Base-by-base conservation (phyloP, 2,329 filamentous ascomycete genomes). In the Leptographium galeiforme region DNA sequence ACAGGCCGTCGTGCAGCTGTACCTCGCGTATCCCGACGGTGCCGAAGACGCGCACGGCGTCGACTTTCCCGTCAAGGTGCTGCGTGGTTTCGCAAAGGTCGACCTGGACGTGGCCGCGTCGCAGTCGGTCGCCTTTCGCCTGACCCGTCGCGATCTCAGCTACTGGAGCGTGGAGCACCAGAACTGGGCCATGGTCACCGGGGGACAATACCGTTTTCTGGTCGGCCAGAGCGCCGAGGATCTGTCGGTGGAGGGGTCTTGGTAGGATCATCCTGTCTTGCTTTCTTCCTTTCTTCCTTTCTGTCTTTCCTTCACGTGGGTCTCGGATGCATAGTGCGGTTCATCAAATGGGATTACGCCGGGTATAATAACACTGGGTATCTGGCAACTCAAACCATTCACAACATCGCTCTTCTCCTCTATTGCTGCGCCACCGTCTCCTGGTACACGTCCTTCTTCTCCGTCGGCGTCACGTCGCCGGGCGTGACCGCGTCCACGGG, bases 11-110 rank as follows among this genome's bases (percentile, higher is more conserved):
- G 63, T 70, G 34, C 74, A 77, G 63, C 63, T 77, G 44, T 77
- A 77, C 58, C 48, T 76, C 18, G 57, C 64, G 16, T 74, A 74
- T 48, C 73, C 73, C 0, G 55, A 63, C 25, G 55, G 38, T 3
- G 54, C 54, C 2, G 53, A 13, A 3, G 55, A 58, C 51, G 30
- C 50, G 36, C 48, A 18, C 0, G 52, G 47, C 6, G 53, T 59
- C 2, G 58, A 59, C 19, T 60, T 58, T 32, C 58, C 58, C 6
- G 66, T 81, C 2, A 75, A 75, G 53, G 80, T 82, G n/a, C 72
- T 89, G 19, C 77, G 86, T 14, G 84, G 84, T 34, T 89, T 89
- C 62, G 81, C 84, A 57, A 89, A 89, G 70, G 69, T 86, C 2
- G 64, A 69, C 32, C 66, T 89, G 16, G 68, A 72, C 5, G 71